A percentile compares a stretch with the other conserved stretches of the same genome.
These are phyloP conservation scores for Chytriomyces confervae DNA, from an alignment of 192 early-diverging fungal species.

Conservation along the genomic window DNA sequence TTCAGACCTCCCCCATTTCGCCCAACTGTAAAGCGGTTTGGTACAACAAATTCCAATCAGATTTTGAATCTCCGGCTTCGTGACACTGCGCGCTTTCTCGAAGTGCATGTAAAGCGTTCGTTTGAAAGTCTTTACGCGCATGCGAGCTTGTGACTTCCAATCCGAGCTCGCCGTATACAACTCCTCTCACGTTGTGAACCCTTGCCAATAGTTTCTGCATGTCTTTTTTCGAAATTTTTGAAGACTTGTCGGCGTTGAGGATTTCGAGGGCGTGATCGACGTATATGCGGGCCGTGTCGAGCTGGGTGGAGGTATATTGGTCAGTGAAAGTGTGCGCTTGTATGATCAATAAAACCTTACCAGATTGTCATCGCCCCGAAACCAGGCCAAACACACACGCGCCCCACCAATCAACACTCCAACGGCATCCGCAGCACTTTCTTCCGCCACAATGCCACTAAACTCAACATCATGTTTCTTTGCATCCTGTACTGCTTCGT, in stretches of 20 bases:
- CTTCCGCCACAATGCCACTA: slow-evolving; percentile 35
- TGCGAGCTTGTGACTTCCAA: slow-evolving; percentile 44
- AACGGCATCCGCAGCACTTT: slow-evolving; percentile 52
- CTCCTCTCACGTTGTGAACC: slow-evolving; percentile 39
- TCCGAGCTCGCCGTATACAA: slow-evolving; percentile 53
- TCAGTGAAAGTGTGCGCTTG: background rate
- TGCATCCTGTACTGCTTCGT: slow-evolving; percentile 22
- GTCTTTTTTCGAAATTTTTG: background rate
- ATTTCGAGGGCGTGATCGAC: slow-evolving; percentile 51
- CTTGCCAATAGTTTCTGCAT: background rate
- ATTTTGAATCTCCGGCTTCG: background rate
- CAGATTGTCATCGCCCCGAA: slow-evolving; percentile 45
- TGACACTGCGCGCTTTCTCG: slow-evolving; percentile 26
- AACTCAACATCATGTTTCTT: background rate
- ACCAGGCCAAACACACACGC: slow-evolving; percentile 35
- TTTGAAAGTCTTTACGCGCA: slow-evolving; percentile 37
- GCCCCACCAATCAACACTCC: slow-evolving; percentile 51
- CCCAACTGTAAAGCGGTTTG: slow-evolving; percentile 54
- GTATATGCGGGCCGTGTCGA: slow-evolving; percentile 45
- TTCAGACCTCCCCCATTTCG: slow-evolving; percentile 57
- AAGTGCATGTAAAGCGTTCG: slow-evolving; percentile 22
- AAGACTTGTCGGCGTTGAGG: background rate
- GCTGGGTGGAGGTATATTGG: slow-evolving; percentile 15
- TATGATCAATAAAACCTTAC: slow-evolving; percentile 27
- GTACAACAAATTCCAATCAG: slow-evolving; percentile 41